These are phyloP conservation scores for Lecanicillium sp. DNA, from an alignment of 2,329 filamentous ascomycete genomes.

Conservation along the genomic window DNA sequence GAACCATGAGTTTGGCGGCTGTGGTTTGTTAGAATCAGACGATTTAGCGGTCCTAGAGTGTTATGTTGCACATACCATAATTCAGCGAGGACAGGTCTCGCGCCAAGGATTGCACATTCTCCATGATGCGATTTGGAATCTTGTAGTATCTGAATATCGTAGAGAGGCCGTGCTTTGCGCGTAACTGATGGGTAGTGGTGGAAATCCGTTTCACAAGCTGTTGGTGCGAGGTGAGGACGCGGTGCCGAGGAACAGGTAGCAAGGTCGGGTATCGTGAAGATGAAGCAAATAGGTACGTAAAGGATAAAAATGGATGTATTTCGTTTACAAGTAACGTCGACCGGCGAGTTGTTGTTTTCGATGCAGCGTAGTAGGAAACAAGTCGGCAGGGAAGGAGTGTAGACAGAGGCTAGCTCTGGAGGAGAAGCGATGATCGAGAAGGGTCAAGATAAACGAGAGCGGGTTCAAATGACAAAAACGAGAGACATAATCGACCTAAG, in stretches of 20 bases:
- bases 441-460: too few species aligned
- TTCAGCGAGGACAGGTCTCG: slow-evolving; percentile 6
- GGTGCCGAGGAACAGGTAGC: too few species aligned
- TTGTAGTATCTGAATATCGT: too few species aligned
- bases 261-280: neutral
- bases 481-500: slow-evolving; percentile 26
- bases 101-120: neutral
- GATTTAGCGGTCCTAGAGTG: neutral
- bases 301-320: neutral
- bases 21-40: neutral
- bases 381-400: slow-evolving; percentile 31
- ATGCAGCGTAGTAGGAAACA: slow-evolving; percentile 2
- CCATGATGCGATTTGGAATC: too few species aligned
- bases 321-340: slow-evolving; percentile 6
- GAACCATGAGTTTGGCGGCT: slow-evolving; percentile 23
- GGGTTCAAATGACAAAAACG: slow-evolving; percentile 20
- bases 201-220: too few species aligned
- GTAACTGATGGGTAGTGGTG: too few species aligned
- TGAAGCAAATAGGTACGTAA: neutral
- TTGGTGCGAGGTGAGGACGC: too few species aligned
- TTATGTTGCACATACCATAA: slow-evolving; percentile 1
- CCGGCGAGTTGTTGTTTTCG: slow-evolving; percentile 13
- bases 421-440: slow-evolving; percentile 14
- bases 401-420: slow-evolving; percentile 38
- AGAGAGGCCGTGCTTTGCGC: too few species aligned